phyloP scores from a whole-genome alignment of 108 stramenopile species.

The Pseudonitzschia multistriata region DNA sequence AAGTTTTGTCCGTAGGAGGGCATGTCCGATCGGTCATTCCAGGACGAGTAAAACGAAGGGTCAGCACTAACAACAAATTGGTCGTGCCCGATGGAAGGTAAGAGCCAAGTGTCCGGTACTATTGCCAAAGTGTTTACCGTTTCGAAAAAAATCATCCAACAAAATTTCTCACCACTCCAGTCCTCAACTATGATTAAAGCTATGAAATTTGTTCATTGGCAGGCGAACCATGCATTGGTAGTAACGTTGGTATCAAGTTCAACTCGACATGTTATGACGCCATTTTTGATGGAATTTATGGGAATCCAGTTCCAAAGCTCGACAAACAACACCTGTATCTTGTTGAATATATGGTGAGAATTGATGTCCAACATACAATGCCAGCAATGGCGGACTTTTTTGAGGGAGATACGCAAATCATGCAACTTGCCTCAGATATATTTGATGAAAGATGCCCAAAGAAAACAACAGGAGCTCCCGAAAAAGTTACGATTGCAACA shows the following conservation, averaged over 20 bases:
- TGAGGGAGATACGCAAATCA: background rate
- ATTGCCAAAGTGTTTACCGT: background rate
- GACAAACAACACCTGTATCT: background rate
- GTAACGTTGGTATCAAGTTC: background rate
- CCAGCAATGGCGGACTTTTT: background rate
- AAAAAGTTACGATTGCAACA: conserved; percentile 2
- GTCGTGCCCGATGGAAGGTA: conserved; percentile 8
- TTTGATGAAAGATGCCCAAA: background rate
- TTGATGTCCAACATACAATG: background rate
- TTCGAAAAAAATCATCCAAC: no score
- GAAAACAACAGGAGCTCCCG: background rate
- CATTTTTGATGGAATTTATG: conserved; percentile 1
- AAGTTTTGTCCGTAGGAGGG: conserved; percentile 11
- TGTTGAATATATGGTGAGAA: background rate
- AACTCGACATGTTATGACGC: background rate
- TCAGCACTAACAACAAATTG: background rate
- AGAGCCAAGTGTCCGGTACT: background rate
- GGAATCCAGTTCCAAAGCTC: background rate
- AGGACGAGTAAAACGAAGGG: conserved; percentile 3
- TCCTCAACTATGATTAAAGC: background rate
- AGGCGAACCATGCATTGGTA: background rate
- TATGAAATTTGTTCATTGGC: conserved; percentile 2
- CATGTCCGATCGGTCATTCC: conserved; percentile 11
- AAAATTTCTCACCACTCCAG: no score
- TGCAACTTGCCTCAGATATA: background rate